Percentiles rank a stretch among this genome's conserved stretches.
These are phyloP conservation scores for Vitis hybrid DNA, from an alignment of 177 flowering plant species.

Conservation along the genomic window DNA sequence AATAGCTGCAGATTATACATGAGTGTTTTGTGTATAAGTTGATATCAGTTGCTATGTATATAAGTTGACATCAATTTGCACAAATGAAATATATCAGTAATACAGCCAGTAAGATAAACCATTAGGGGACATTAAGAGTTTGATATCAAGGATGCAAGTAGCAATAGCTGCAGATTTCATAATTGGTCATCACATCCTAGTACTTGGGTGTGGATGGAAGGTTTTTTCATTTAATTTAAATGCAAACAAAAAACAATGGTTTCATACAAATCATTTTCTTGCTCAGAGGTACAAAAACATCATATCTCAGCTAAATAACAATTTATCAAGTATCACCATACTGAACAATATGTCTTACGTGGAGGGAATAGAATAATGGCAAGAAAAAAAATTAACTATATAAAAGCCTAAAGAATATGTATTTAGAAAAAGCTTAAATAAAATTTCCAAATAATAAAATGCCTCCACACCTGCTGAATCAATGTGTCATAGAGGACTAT, in stretches of 20 bases:
- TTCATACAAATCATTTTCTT: neutral
- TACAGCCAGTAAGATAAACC: no score
- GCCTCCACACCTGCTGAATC: constrained; percentile 79
- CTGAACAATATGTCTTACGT: neutral
- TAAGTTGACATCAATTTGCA: no score
- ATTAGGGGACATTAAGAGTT: no score
- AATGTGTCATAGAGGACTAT: constrained; percentile 97
- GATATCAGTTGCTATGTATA: no score
- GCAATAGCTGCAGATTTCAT: no score
- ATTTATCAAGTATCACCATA: no score
- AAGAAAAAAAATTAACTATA: neutral
- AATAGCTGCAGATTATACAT: no score
- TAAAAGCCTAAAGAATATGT: neutral
- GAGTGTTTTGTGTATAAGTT: no score
- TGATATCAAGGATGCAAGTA: no score
- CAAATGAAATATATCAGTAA: no score
- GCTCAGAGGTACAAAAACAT: neutral
- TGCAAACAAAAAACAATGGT: neutral
- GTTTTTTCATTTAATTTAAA: neutral
- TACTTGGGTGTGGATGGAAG: neutral
- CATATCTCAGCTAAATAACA: neutral
- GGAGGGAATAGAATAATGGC: neutral
- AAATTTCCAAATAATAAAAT: neutral
- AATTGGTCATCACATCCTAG: no score
- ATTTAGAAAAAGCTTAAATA: constrained; percentile 1